These are phyloP conservation scores for Fusarium siculi DNA, from an alignment of 2,329 filamentous ascomycete genomes.

Conservation along the genomic window DNA sequence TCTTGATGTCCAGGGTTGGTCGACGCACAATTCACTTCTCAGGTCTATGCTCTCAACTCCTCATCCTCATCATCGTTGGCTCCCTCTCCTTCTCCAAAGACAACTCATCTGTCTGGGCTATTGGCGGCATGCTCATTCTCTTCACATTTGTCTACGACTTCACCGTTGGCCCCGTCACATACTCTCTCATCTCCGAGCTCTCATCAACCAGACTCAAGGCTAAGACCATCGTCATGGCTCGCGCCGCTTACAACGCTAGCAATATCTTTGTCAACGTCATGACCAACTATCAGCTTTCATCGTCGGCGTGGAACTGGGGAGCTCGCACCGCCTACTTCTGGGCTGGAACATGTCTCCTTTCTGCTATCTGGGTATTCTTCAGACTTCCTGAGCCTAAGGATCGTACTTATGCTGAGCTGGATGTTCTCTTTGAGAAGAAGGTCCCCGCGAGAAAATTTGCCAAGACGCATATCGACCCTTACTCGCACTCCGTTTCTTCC, in stretches of 20 bases:
- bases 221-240: slow-evolving; percentile 65
- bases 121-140: slow-evolving; percentile 60
- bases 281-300: slow-evolving; percentile 60
- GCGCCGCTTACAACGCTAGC: slow-evolving; percentile 55
- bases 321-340: slow-evolving; percentile 60
- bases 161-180: slow-evolving; percentile 65
- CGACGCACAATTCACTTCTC: slow-evolving; percentile 61
- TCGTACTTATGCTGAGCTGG: slow-evolving; percentile 57
- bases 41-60: slow-evolving; percentile 55
- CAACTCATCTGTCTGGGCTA: slow-evolving; percentile 54
- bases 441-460: slow-evolving; percentile 55
- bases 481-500: slow-evolving; percentile 23
- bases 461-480: slow-evolving; percentile 52
- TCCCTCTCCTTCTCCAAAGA: slow-evolving; percentile 50
- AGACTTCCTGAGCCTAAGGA: slow-evolving; percentile 65
- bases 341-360: slow-evolving; percentile 59
- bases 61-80: slow-evolving; percentile 55
- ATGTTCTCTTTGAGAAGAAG: slow-evolving; percentile 54
- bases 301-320: slow-evolving; percentile 59
- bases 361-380: slow-evolving; percentile 60
- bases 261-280: slow-evolving; percentile 63
- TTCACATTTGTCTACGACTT: slow-evolving; percentile 66
- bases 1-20: slow-evolving; percentile 59
- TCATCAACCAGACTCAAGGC: slow-evolving; percentile 64
- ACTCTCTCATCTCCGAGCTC: slow-evolving; percentile 62